Percentiles rank a stretch among this genome's conserved stretches.
These are phyloP conservation scores for Dothidotthia symphoricarpi DNA, from an alignment of 2,329 filamentous ascomycete genomes.

Conservation along the genomic window DNA sequence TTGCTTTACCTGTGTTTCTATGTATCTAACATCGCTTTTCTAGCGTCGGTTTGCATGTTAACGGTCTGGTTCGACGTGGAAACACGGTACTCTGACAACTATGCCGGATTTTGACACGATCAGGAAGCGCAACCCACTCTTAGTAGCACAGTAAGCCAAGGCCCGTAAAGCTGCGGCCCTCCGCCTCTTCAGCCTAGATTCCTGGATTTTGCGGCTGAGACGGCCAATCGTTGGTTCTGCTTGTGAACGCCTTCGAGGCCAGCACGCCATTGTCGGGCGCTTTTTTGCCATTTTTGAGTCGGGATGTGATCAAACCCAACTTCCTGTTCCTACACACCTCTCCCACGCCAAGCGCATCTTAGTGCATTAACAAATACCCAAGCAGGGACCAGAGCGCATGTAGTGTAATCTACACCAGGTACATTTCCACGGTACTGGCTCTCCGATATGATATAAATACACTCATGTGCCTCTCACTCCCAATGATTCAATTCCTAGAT, in stretches of 20 bases:
- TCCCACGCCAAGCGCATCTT: slow-evolving; percentile 23
- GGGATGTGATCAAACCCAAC: slow-evolving; percentile 23
- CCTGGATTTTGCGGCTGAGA: slow-evolving; percentile 27
- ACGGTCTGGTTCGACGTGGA: no score
- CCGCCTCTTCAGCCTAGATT: slow-evolving; percentile 26
- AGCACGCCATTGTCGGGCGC: slow-evolving; percentile 24
- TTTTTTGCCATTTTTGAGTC: slow-evolving; percentile 8
- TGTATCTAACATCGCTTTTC: no score
- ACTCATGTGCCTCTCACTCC: slow-evolving; percentile 1
- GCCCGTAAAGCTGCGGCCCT: slow-evolving; percentile 17
- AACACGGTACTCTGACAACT: no score
- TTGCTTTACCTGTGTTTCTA: background rate
- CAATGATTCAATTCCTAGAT: background rate
- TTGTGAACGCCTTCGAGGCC: slow-evolving; percentile 16
- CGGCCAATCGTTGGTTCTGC: slow-evolving; percentile 20
- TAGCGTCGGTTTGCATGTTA: background rate
- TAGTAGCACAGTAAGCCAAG: slow-evolving; percentile 4
- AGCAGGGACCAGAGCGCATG: slow-evolving; percentile 18
- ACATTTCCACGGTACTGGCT: no score
- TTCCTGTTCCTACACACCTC: slow-evolving; percentile 5
- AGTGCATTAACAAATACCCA: slow-evolving; percentile 14
- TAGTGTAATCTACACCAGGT: no score
- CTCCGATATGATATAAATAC: slow-evolving; percentile 16
- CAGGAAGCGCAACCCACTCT: background rate
- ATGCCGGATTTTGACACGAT: background rate